Evolutionary conservation across 2,329 filamentous ascomycete species (phyloP).

Genomic region (Clonostachys chloroleuca): DNA sequence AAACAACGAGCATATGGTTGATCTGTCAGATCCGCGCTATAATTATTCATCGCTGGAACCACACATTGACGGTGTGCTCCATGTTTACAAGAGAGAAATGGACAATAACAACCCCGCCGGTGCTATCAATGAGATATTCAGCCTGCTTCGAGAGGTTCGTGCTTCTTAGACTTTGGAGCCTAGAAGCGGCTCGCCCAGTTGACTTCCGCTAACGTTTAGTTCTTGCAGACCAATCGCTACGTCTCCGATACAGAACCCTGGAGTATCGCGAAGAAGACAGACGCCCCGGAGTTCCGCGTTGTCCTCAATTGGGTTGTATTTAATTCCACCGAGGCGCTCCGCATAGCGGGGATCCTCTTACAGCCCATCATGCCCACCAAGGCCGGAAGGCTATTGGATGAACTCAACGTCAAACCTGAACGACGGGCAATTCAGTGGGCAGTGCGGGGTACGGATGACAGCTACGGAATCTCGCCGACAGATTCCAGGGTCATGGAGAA

Average conservation of each 20-base stretch:
- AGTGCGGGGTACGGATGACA: conserved; percentile 55
- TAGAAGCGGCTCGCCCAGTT: not conserved
- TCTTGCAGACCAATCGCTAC: conserved; percentile 29
- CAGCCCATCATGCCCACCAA: conserved; percentile 90
- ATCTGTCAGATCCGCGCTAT: not conserved
- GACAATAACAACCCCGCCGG: conserved; percentile 55
- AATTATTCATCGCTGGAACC: conserved; percentile 17
- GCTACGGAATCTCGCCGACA: conserved; percentile 53
- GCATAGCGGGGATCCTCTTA: conserved; percentile 77
- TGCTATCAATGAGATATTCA: conserved; percentile 63
- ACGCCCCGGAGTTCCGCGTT: conserved; percentile 21
- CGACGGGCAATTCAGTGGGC: conserved; percentile 63
- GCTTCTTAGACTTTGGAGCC: not conserved
- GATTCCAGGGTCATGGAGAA: conserved; percentile 20
- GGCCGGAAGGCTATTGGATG: conserved; percentile 66
- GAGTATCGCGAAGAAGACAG: conserved; percentile 37
- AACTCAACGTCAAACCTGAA: conserved; percentile 64
- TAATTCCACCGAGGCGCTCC: conserved; percentile 68
- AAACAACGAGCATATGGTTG: not conserved
- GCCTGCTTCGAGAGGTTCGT: conserved; percentile 53
- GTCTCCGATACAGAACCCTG: conserved; percentile 66
- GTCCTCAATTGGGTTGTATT: conserved; percentile 61
- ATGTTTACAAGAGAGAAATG: conserved; percentile 50
- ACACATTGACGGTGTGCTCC: conserved; percentile 10
- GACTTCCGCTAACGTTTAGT: conserved; percentile 6